phyloP scores from a whole-genome alignment of 371 early-diverging fungal genomes.

The Basidiobolus meristosporus region DNA sequence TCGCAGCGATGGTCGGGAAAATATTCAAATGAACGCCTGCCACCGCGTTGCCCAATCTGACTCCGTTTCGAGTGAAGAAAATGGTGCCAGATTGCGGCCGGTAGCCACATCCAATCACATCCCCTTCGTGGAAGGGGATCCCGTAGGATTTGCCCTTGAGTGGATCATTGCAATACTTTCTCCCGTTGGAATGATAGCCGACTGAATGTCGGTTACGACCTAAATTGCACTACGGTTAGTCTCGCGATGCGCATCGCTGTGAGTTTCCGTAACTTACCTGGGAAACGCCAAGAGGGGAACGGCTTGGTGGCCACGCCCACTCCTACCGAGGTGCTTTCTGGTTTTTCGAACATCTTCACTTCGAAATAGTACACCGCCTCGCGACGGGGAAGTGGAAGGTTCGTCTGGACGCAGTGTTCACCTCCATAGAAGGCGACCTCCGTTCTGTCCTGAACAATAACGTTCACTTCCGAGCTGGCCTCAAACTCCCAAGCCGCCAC shows the following conservation, averaged over 20 bases:
- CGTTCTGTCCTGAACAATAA: slow-evolving; percentile 48
- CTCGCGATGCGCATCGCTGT: background rate
- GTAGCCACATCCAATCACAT: slow-evolving; percentile 60
- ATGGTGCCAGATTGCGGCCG: slow-evolving; percentile 50
- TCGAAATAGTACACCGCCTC: slow-evolving; percentile 63
- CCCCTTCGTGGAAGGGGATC: slow-evolving; percentile 34
- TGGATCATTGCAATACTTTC: slow-evolving; percentile 40
- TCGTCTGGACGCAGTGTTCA: slow-evolving; percentile 61
- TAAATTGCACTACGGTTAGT: slow-evolving; percentile 1
- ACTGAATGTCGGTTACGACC: slow-evolving; percentile 47
- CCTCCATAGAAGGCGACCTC: slow-evolving; percentile 51
- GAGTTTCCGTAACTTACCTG: slow-evolving; percentile 17
- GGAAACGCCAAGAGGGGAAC: slow-evolving; percentile 38
- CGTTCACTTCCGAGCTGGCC: slow-evolving; percentile 31
- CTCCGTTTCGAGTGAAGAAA: slow-evolving; percentile 68
- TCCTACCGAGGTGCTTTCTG: slow-evolving; percentile 26
- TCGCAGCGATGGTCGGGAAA: slow-evolving; percentile 41
- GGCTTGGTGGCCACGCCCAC: slow-evolving; percentile 52
- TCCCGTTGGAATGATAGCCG: slow-evolving; percentile 44
- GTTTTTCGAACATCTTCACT: slow-evolving; percentile 47
- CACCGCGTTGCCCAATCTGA: slow-evolving; percentile 30
- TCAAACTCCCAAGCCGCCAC: slow-evolving; percentile 72
- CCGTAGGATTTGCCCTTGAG: slow-evolving; percentile 38
- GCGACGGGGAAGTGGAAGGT: slow-evolving; percentile 56
- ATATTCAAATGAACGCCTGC: slow-evolving; percentile 23